Conservation (phyloP, 129 eudicot genomes). For the Centrapalus pauciflorus region DNA sequence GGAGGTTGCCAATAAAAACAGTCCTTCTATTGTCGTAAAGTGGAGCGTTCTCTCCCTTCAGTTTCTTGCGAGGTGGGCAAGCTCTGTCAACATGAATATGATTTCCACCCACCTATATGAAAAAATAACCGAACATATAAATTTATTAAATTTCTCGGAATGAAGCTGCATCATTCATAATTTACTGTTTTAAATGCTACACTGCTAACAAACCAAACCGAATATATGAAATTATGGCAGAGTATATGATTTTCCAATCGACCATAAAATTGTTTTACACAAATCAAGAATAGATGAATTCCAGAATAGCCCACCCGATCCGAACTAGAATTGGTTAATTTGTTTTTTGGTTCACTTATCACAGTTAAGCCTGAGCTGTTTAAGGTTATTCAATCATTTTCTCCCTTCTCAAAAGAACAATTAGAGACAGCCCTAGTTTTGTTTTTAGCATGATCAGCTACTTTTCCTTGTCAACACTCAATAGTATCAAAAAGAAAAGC, state of each 20-base stretch:
- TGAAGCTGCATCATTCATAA: not conserved
- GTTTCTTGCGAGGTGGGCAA: conserved; percentile 95
- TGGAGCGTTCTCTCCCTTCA: conserved; percentile 74
- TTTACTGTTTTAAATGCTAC: not conserved
- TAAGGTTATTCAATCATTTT: no score
- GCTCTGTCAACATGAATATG: conserved; percentile 98
- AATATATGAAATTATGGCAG: not conserved
- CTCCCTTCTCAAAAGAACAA: no score
- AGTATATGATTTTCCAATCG: no score
- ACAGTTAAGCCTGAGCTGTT: no score
- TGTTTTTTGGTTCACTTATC: no score
- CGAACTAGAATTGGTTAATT: no score
- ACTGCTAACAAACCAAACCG: not conserved
- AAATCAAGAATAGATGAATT: not conserved
- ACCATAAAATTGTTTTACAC: not conserved
- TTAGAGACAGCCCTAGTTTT: no score
- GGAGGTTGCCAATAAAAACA: conserved; percentile 86
- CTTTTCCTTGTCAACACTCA: no score
- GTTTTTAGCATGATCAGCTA: no score
- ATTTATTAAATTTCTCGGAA: not conserved
- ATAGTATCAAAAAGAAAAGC: no score
- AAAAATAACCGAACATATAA: not conserved
- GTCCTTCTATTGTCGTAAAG: conserved; percentile 84
- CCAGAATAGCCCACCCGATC: no score
- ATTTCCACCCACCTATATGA: conserved; percentile 73